These are phyloP conservation scores for Eucalyptus tenuipes DNA, from an alignment of 345 rosid genomes.

Conservation along the genomic window DNA sequence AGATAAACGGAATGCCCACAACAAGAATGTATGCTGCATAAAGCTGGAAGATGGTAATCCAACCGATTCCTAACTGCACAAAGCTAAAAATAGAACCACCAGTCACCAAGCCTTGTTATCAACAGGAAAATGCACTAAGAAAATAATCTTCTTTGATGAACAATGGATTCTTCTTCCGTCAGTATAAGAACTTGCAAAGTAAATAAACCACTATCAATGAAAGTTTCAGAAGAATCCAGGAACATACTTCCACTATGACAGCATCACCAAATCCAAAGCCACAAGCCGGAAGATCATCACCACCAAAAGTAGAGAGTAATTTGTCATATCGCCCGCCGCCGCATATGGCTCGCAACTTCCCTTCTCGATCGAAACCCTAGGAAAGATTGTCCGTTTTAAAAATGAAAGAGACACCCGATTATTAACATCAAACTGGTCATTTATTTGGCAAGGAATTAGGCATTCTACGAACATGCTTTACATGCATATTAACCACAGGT, in stretches of 20 bases:
- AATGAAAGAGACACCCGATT: not conserved
- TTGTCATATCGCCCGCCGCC: conserved; percentile 90
- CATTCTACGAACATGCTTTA: not conserved
- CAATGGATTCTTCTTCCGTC: not conserved
- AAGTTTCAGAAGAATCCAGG: not conserved
- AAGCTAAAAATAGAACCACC: not conserved
- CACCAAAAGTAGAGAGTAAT: conserved; percentile 82
- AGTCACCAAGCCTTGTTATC: not conserved
- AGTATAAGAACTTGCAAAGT: not conserved
- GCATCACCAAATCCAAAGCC: conserved; percentile 99
- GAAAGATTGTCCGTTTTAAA: not conserved
- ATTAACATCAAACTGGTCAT: not conserved
- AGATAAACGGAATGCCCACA: not conserved
- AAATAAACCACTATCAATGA: not conserved
- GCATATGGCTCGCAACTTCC: conserved; percentile 86
- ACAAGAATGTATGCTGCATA: not conserved
- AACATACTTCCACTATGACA: conserved; percentile 77
- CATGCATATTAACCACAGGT: not conserved
- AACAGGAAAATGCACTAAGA: not conserved
- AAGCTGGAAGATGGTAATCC: not conserved
- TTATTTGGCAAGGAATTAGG: not conserved
- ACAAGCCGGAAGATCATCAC: conserved; percentile 91
- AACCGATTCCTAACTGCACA: not conserved
- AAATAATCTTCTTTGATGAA: not conserved
- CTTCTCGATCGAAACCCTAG: conserved; percentile 79